Base-by-base conservation (phyloP, 176 grass and related monocot genomes). In the Thinopyrum elongatum region DNA sequence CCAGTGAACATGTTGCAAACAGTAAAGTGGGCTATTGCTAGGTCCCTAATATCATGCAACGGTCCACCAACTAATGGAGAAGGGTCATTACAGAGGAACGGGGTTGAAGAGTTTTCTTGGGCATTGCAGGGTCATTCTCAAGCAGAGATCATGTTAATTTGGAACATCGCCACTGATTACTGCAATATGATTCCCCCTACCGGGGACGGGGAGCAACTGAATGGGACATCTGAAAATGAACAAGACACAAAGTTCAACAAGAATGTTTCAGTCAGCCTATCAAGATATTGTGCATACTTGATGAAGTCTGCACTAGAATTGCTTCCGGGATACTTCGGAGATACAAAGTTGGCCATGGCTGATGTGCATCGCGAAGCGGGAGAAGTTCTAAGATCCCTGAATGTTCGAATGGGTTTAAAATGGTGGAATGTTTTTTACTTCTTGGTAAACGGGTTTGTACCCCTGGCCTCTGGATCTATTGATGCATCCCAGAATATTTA, bases 111-210 rank as follows among this genome's bases (percentile, higher is more conserved):
- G 26, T 64, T 46, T 1, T 75, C 17, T 16, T 64, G 82, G 70
- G 57, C 82, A 33, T 17, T 77, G 19, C 6, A 85, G 27, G 26
- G 5, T 9, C 17, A 27, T 1, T 1, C 17, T 25, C 70, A 84
- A 0, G 3, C 21, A n/a, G 38, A 76, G 8, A 33, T 51, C 25
- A 84, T 84, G 70, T n/a, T 84, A 6, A 23, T 74, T 12, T 84
- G 69, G 81, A 35, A 46, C 53, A 74, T 74, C 4, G 81, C 81
- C 0, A 74, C 81, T 44, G 81, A 51, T 17, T 51, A 51, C 47
- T 51, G 47, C 47, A 2, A 17, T 17, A 17, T 51, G 15, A 17
- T 0, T 7, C 47, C 47, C 47, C 47, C 47, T 51, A 17, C 47
- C 0, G 47, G 47, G 47, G 47, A 16, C 0, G 1, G 1, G 47